Base-by-base conservation (phyloP, 2,329 filamentous ascomycete genomes). In the Paraconiothyrium brasiliense region DNA sequence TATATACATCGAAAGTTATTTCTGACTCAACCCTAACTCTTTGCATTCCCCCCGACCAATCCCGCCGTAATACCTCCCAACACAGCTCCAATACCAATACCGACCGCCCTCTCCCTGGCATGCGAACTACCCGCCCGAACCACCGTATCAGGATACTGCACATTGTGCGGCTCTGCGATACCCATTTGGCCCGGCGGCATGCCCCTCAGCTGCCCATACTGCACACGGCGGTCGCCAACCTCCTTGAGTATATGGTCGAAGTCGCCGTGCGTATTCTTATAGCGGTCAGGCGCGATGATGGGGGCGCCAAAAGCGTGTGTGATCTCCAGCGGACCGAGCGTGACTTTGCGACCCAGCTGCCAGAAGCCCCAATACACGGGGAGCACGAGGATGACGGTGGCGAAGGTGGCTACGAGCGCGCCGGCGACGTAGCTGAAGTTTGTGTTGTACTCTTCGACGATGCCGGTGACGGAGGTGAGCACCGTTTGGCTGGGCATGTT, bases 281-380 rank as follows among this genome's bases (percentile, higher is more conserved):
- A 65, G n/a, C 57, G 59, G 0, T 66, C 65, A 0, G 69, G 69
- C 27, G 61, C 57, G 47, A 71, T 64, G 39, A 68, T 66, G 5
- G 70, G 68, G 14, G 75, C 74, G 1, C 70, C 70, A 56, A 78
- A 78, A 1, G 75, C 75, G 24, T 76, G 70, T 1, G 74, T 74
- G 35, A 79, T 79, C 54, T 78, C 76, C 1, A 79, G 70, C 6
- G 76, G 76, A 14, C 70, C 71, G 0, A 79, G 66, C 5, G 76
- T 74, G 9, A 78, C 74, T 43, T 75, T 71, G 52, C 76, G 73
- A 1, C 75, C 76, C 0, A 78, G 71, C 37, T 77, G 64, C 76
- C 75, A 78, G 68, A 72, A 79, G 16, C 74, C 73, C 67, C 67
- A 78, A 67, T 75, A 78, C 0, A 71, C 70, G n/a, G 75, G 73